Conservation (phyloP, 176 grass and related monocot genomes). For the Elymus sibiricus region DNA sequence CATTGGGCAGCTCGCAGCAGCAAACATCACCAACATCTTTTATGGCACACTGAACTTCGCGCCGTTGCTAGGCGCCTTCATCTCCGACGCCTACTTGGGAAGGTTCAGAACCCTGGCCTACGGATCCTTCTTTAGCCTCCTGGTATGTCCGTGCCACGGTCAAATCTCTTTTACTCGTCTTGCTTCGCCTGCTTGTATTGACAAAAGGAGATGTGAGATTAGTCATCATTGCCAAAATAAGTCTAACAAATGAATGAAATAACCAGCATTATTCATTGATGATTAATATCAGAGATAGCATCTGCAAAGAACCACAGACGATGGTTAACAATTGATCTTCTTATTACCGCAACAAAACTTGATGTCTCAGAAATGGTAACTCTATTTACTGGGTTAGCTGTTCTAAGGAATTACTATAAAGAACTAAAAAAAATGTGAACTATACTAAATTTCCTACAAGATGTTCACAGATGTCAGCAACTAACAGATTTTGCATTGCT, state of each 20-base stretch:
- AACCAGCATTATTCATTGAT: background rate
- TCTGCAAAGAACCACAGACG: background rate
- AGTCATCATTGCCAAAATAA: background rate
- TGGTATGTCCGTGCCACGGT: slow-evolving; percentile 21
- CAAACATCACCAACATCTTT: slow-evolving; percentile 49
- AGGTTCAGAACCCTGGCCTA: slow-evolving; percentile 45
- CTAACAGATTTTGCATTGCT: background rate
- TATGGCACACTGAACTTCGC: slow-evolving; percentile 39
- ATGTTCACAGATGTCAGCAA: background rate
- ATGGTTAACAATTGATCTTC: background rate
- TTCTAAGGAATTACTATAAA: background rate
- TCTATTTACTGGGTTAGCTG: slow-evolving; percentile 3
- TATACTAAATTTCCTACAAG: background rate
- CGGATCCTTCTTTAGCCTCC: slow-evolving; percentile 35
- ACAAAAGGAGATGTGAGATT: slow-evolving; percentile 9
- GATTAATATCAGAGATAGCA: background rate
- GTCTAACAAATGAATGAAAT: background rate
- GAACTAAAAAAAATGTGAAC: background rate
- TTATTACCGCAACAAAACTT: slow-evolving; percentile 2
- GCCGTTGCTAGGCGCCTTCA: slow-evolving; percentile 38
- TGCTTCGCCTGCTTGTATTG: slow-evolving; percentile 13
- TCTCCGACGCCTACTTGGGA: slow-evolving; percentile 44
- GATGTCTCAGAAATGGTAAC: background rate
- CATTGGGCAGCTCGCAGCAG: slow-evolving; percentile 27
- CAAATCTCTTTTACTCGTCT: background rate